Evolutionary conservation across 768 basidiomycete species (phyloP).

Genomic region (Pisolithus orientalis): DNA sequence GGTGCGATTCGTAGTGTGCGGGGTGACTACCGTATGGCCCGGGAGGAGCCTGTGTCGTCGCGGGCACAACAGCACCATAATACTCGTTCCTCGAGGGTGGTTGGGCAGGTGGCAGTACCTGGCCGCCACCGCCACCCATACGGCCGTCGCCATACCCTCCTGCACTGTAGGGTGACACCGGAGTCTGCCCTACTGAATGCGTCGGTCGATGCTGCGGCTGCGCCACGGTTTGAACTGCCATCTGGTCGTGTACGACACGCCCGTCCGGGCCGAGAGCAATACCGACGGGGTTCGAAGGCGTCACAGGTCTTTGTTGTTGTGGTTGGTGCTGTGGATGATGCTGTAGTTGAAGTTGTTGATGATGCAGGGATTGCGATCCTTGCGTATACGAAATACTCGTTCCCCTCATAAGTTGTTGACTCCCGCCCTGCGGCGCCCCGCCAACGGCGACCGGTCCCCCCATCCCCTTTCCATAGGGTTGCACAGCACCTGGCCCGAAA

Average conservation of each 20-base stretch:
- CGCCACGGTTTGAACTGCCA: slow-evolving; percentile 45
- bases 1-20: neutral
- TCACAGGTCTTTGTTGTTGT: slow-evolving; percentile 38
- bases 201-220: slow-evolving; percentile 10
- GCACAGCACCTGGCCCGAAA: neutral
- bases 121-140: neutral
- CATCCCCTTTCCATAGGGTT: neutral
- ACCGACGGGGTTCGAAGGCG: slow-evolving; percentile 75
- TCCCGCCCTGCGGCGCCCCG: slow-evolving; percentile 1
- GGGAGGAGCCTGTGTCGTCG: neutral
- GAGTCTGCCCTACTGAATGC: slow-evolving; percentile 5
- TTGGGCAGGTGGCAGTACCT: neutral
- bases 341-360: slow-evolving; percentile 4
- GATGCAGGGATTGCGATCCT: neutral
- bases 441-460: slow-evolving; percentile 3
- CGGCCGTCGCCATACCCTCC: neutral
- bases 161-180: neutral
- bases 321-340: slow-evolving; percentile 2
- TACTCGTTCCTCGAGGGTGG: neutral
- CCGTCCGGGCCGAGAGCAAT: slow-evolving; percentile 79
- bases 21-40: neutral
- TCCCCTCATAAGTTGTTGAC: neutral
- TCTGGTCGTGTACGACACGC: slow-evolving; percentile 72
- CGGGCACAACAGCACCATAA: neutral
- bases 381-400: neutral